phyloP scores from a whole-genome alignment of 1,284 basidiomycete species.

The Cryptococcus sp. region DNA sequence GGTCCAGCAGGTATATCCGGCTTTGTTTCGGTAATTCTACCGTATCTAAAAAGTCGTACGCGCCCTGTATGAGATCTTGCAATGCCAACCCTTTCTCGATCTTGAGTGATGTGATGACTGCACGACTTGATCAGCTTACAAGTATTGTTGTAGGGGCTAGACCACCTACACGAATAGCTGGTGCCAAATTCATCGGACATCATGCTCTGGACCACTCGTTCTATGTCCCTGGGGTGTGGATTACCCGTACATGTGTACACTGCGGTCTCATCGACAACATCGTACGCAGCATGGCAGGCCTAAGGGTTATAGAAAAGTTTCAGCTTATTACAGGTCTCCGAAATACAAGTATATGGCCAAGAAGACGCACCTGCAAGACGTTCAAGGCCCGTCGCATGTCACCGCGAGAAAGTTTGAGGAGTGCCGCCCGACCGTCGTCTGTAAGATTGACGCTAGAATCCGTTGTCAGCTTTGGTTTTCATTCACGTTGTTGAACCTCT shows the following conservation, averaged over 20 bases:
- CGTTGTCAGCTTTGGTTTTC: background rate
- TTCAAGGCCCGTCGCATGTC: constrained; percentile 98
- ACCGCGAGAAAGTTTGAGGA: constrained; percentile 89
- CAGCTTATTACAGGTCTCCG: background rate
- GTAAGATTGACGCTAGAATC: constrained; percentile 79
- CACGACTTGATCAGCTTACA: background rate
- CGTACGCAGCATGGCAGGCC: constrained; percentile 97
- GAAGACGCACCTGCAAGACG: constrained; percentile 68
- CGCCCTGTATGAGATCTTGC: constrained; percentile 90
- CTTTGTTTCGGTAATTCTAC: constrained; percentile 82
- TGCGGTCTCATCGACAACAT: constrained; percentile 80
- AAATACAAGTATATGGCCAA: background rate
- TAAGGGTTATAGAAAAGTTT: constrained; percentile 19
- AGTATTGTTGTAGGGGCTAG: background rate
- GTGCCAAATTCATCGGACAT: constrained; percentile 94
- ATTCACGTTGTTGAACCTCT: background rate
- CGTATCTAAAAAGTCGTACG: constrained; percentile 86
- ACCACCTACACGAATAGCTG: constrained; percentile 74
- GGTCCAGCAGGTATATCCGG: constrained; percentile 88
- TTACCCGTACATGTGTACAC: constrained; percentile 97
- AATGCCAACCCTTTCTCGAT: constrained; percentile 89
- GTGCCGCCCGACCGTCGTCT: constrained; percentile 79
- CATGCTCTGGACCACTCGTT: constrained; percentile 92
- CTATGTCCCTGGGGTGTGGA: constrained; percentile 92
- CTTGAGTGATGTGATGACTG: constrained; percentile 86